Percentiles rank a stretch among this genome's conserved stretches.
phyloP scores from a whole-genome alignment of 2,329 filamentous ascomycete species.

The Arthrobotrys musiformis region DNA sequence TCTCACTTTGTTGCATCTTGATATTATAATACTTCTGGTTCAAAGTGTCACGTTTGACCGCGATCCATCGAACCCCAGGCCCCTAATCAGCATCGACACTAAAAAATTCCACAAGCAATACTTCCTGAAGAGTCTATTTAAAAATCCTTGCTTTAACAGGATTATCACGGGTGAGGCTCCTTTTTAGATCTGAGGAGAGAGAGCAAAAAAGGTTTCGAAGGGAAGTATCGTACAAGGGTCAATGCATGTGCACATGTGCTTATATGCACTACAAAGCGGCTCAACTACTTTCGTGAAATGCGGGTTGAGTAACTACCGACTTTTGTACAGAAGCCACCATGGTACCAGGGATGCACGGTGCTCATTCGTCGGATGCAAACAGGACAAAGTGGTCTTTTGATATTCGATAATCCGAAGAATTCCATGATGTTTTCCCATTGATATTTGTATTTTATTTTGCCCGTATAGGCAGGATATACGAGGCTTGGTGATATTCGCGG shows the following conservation, averaged over 20 bases:
- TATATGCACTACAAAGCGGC: constrained; percentile 12
- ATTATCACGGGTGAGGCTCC: constrained; percentile 7
- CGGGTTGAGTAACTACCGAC: constrained; percentile 1
- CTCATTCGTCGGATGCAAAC: constrained; percentile 5
- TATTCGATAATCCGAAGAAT: not conserved
- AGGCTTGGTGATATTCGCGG: not conserved
- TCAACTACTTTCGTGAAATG: not conserved
- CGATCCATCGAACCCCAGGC: not conserved
- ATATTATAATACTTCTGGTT: not conserved
- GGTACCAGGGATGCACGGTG: not conserved
- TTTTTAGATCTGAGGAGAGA: not conserved
- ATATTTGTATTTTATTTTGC: constrained; percentile 1
- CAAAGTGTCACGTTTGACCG: constrained; percentile 3
- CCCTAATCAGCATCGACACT: not conserved
- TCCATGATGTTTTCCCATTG: not conserved
- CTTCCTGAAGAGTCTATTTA: constrained; percentile 8
- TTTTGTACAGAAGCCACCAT: not conserved
- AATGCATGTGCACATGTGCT: constrained; percentile 16
- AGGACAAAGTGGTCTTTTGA: not conserved
- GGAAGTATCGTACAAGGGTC: not conserved
- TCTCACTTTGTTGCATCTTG: too few species aligned
- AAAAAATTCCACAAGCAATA: not conserved
- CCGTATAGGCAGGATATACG: not conserved
- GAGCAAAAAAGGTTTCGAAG: not conserved
- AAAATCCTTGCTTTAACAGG: not conserved